Conservation (phyloP, 1,284 basidiomycete species). For the Trametes sp. region DNA sequence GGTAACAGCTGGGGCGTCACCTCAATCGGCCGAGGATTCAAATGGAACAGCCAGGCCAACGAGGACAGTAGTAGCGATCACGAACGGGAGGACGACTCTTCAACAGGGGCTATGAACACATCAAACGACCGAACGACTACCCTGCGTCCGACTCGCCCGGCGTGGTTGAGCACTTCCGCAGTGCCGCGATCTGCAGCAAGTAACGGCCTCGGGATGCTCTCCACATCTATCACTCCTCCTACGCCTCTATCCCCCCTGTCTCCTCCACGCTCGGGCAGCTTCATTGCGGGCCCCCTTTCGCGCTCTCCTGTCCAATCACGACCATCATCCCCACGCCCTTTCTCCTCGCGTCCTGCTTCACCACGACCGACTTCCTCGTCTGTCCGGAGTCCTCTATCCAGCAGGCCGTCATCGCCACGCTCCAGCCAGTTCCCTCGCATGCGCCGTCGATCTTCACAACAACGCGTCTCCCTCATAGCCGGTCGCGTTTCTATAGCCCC, state of each 20-base stretch:
- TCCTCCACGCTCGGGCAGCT: constrained; percentile 28
- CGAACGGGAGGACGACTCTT: constrained; percentile 16
- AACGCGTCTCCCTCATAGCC: constrained; percentile 81
- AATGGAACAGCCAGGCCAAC: constrained; percentile 63
- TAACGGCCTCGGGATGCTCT: constrained; percentile 25
- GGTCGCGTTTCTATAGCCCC: constrained; percentile 79
- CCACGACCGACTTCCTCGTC: constrained; percentile 32
- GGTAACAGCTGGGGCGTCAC: constrained; percentile 84
- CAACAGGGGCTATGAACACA: constrained; percentile 4
- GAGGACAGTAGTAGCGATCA: constrained; percentile 30
- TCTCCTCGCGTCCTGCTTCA: constrained; percentile 35
- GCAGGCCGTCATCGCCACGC: constrained; percentile 51
- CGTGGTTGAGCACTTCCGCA: constrained; percentile 36
- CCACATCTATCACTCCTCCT: constrained; percentile 28
- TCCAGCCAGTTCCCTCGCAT: constrained; percentile 55
- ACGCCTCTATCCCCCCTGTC: constrained; percentile 31
- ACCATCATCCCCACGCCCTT: constrained; percentile 42
- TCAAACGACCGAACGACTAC: constrained; percentile 22
- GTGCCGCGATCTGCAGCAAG: constrained; percentile 30
- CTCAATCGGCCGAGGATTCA: constrained; percentile 81
- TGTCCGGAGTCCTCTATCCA: constrained; percentile 39
- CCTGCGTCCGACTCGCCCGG: constrained; percentile 29
- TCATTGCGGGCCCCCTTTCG: constrained; percentile 41
- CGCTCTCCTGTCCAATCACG: constrained; percentile 44
- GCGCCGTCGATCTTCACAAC: constrained; percentile 79